Evolutionary conservation across 1,284 basidiomycete species (phyloP), one percentile per base, ranked within the genome.

Genomic region (Naganishia sp.): DNA sequence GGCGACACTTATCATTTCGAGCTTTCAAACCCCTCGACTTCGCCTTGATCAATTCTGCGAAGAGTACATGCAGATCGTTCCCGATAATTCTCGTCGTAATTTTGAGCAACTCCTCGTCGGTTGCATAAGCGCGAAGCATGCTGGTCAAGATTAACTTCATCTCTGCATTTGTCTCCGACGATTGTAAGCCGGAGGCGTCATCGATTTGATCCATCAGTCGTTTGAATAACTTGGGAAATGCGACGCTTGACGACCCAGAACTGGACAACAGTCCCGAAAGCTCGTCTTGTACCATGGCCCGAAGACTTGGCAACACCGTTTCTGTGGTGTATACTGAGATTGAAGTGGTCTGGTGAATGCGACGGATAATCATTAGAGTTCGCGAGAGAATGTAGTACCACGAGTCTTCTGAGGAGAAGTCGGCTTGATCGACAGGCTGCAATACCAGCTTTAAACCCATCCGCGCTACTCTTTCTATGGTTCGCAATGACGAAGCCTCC

Each of bases 91-190:
- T 36, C 5, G 33, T 52, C 10, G 59, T 61, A 28, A 61, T 61
- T 28, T 61, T 61, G n/a, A 99, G 83, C 82, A 95, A 86, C 72
- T 98, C 94, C 28, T 89, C 88, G 71, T 99, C 94, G 6, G 90
- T 87, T 25, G 89, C 87, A 81, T 97, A 98, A 1, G 92, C 90
- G 72, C 94, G 92, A 70, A 98, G 82, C 92, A 99, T 99, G 36
- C 92, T 90, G 0, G 88, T 89, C 25, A 99, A 82, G 66, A 99
- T 93, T 4, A 87, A 85, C 52, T 93, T 86, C 79, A 98, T 95
- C 78, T 98, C 94, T 42, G 89, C 87, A 77, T 98, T 98, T 6
- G 88, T 87, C 21, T 74, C n/a, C 85, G 85, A 53, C 84, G 85
- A 50, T 82, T 82, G 9, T 83, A 80, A 18, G 21, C 85, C 68